Base-by-base conservation (phyloP, 2,329 filamentous ascomycete species). In the Rachicladosporium sp. region DNA sequence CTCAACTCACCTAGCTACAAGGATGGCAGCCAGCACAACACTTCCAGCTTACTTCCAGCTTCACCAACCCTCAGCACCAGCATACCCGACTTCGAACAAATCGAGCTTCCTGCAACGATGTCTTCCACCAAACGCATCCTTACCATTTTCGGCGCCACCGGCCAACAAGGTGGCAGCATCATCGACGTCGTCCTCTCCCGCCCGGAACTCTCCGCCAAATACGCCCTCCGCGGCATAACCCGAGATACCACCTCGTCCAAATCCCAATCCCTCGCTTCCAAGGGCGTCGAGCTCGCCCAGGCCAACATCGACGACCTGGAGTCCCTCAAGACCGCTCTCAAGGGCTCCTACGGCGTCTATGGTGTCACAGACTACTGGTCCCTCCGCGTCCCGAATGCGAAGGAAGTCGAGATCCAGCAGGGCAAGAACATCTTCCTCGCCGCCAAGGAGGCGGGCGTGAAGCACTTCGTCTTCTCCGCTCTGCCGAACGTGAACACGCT, bases 101-200 rank as follows among this genome's bases (percentile, higher is more conserved):
- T 19, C 15, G 15, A 19, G 15, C 15, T 19, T 19, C 15, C 15
- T 19, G 15, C 15, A 39, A 46, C 27, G 21, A 50, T 50, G 46
- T 44, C 50, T 30, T 38, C 39, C 19, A 27, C 23, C 5, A 49
- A 49, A 37, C 70, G 68, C 48, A 59, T 71, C 49, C 63, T 77
- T 51, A 69, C 68, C 33, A 63, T 79, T 9, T 70, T 78, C 48
- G 74, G 74, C 21, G 69, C 73, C 33, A 78, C 74, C 11, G 73
- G 75, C 42, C 68, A 70, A 43, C 76, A 80, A 58, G 76, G 76
- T 36, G 69, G 71, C 45, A 72, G 70, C 6, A 64, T 78, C 34
- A 67, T 73, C 37, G 54, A 60, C 27, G 49, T 52, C 31, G 53
- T 73, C 11, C 60, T 70, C 8, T 46, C 52, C 15, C 58, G 63